phyloP scores from a whole-genome alignment of 1,284 basidiomycete genomes.

The Apiotrichum mycotoxinovorans region DNA sequence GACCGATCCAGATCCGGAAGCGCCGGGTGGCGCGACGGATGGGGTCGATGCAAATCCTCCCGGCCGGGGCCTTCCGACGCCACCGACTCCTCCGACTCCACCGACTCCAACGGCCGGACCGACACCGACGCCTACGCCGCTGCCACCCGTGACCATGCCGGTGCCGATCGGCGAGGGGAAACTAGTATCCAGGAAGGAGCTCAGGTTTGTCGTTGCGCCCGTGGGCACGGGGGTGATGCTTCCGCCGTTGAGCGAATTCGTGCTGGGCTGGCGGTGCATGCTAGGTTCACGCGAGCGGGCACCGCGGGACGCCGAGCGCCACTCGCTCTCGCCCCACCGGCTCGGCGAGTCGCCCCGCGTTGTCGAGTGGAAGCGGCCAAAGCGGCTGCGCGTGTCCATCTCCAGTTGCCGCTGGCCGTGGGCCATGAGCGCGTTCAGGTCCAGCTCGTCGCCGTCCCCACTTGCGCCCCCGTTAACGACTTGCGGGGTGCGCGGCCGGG shows the following conservation, averaged over 20 bases:
- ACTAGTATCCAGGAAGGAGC: constrained; percentile 12
- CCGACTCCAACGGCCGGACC: not conserved
- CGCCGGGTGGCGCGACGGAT: constrained; percentile 1
- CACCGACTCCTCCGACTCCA: constrained; percentile 7
- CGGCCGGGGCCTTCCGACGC: not conserved
- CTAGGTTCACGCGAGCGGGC: constrained; percentile 13
- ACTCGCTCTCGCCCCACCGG: constrained; percentile 9
- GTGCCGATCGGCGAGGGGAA: constrained; percentile 17
- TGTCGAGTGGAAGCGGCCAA: constrained; percentile 9
- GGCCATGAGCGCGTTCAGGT: constrained; percentile 23
- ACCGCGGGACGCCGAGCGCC: constrained; percentile 6
- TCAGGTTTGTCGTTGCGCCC: not conserved
- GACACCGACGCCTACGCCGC: too few species aligned
- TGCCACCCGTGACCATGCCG: not conserved
- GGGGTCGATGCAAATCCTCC: not conserved
- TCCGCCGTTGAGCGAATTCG: constrained; percentile 7
- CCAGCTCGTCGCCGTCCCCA: constrained; percentile 20
- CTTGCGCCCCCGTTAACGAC: too few species aligned
- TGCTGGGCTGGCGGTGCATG: constrained; percentile 17
- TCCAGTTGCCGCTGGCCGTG: constrained; percentile 26
- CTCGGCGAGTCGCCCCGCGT: constrained; percentile 11
- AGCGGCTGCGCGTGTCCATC: constrained; percentile 19
- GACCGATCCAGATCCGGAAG: constrained; percentile 7
- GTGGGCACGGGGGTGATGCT: not conserved
- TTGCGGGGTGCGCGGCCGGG: constrained; percentile 6